A percentile compares a stretch with the other conserved stretches of the same genome.
These are phyloP conservation scores for Candida broadrunensis DNA, from an alignment of 805 yeast genomes.

Conservation along the genomic window DNA sequence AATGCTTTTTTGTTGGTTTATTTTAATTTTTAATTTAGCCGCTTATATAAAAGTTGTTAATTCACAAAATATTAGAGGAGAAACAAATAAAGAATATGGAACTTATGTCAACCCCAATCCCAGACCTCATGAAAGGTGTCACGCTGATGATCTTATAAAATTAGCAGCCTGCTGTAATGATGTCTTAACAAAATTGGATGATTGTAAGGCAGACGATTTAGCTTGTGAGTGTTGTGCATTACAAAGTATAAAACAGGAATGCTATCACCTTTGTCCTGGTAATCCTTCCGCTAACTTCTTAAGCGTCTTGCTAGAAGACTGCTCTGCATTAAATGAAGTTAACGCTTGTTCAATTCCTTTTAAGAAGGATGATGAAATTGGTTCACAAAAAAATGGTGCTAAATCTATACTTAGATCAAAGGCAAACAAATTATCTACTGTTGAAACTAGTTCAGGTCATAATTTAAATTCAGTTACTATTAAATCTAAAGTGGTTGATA, in stretches of 20 bases:
- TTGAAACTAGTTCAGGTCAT: neutral
- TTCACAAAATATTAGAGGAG: neutral
- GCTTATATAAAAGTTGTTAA: neutral
- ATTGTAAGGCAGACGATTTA: slow-evolving; percentile 50
- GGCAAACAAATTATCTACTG: neutral
- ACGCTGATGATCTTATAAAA: slow-evolving; percentile 40
- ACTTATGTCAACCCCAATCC: slow-evolving; percentile 48
- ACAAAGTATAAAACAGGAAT: slow-evolving; percentile 43
- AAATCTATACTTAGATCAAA: neutral
- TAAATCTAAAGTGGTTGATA: slow-evolving; percentile 10
- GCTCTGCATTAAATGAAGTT: slow-evolving; percentile 44
- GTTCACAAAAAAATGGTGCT: slow-evolving; percentile 16
- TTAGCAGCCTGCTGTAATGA: slow-evolving; percentile 46
- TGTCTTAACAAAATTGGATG: slow-evolving; percentile 43
- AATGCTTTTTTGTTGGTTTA: neutral
- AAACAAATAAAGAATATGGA: slow-evolving; percentile 13
- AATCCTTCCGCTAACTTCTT: slow-evolving; percentile 47
- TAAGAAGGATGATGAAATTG: slow-evolving; percentile 38
- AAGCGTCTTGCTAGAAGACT: slow-evolving; percentile 43
- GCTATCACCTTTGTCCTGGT: slow-evolving; percentile 49
- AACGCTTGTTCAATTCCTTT: slow-evolving; percentile 52
- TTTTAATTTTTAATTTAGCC: neutral
- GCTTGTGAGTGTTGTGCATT: slow-evolving; percentile 59
- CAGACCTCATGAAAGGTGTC: slow-evolving; percentile 38
- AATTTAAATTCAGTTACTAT: slow-evolving; percentile 7